Conservation (phyloP, 2,329 filamentous ascomycete species). For the Xylaria sp. region DNA sequence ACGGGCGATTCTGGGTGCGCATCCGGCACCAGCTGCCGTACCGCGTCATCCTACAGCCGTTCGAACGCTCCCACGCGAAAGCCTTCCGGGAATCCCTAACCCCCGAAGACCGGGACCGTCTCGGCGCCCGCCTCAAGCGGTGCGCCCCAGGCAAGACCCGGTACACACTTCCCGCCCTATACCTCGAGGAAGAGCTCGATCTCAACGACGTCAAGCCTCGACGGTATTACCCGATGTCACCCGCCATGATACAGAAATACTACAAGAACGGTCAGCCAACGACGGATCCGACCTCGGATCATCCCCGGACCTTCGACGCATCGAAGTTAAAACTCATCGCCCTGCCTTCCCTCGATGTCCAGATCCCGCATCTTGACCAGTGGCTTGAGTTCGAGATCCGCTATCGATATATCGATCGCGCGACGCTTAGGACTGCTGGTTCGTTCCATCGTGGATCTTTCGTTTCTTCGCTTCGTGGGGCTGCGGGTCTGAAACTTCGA, state of each 20-base stretch:
- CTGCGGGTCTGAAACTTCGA: background rate
- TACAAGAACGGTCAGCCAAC: background rate
- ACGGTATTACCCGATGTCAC: constrained; percentile 37
- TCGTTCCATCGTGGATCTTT: constrained; percentile 20
- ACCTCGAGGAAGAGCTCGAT: constrained; percentile 55
- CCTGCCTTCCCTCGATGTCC: constrained; percentile 63
- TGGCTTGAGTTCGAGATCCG: constrained; percentile 63
- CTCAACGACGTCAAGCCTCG: constrained; percentile 34
- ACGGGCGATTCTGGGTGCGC: constrained; percentile 72
- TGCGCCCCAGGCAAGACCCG: constrained; percentile 66
- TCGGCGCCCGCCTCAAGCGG: constrained; percentile 59
- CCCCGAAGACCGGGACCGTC: constrained; percentile 48
- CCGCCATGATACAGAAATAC: background rate
- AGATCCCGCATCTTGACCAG: constrained; percentile 58
- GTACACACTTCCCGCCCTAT: constrained; percentile 67
- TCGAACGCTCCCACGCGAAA: constrained; percentile 57
- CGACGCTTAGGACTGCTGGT: constrained; percentile 50
- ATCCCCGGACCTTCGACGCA: constrained; percentile 33
- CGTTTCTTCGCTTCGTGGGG: background rate
- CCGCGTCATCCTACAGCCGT: constrained; percentile 59
- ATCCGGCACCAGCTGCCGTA: constrained; percentile 57
- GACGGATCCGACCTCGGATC: constrained; percentile 17
- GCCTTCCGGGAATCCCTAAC: constrained; percentile 59
- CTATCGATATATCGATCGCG: constrained; percentile 62
- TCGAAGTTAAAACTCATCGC: constrained; percentile 59